phyloP scores from a whole-genome alignment of 495 filamentous ascomycete genomes.

The Talaromyces adpressus region DNA sequence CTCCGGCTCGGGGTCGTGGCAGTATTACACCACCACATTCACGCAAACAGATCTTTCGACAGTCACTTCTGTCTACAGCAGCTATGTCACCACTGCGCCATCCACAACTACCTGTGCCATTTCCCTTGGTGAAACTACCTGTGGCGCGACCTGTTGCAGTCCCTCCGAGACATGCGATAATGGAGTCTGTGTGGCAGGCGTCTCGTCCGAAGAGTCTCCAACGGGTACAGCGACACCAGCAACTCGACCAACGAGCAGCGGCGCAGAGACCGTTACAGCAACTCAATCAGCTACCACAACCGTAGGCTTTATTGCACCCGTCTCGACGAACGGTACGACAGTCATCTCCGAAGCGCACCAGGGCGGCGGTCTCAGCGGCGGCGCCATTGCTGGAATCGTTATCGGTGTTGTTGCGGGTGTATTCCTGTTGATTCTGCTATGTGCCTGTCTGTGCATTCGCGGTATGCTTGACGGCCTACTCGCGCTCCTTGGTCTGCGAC shows the following conservation, averaged over 20 bases:
- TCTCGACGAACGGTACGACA: slow-evolving; percentile 43
- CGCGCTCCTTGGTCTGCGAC: slow-evolving; percentile 58
- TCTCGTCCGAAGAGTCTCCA: slow-evolving; percentile 25
- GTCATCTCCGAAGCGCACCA: slow-evolving; percentile 33
- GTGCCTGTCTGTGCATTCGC: slow-evolving; percentile 65
- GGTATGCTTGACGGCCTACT: slow-evolving; percentile 57
- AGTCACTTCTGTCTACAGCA: slow-evolving; percentile 61
- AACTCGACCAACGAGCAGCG: slow-evolving; percentile 63
- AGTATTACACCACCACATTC: slow-evolving; percentile 65
- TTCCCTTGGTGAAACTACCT: slow-evolving; percentile 54
- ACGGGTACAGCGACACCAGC: slow-evolving; percentile 45
- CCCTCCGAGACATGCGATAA: slow-evolving; percentile 58
- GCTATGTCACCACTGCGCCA: slow-evolving; percentile 33
- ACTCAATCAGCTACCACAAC: slow-evolving; percentile 52
- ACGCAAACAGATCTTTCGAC: slow-evolving; percentile 61
- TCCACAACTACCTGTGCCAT: slow-evolving; percentile 47
- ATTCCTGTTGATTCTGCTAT: slow-evolving; percentile 62
- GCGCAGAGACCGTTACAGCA: slow-evolving; percentile 44
- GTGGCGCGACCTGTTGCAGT: slow-evolving; percentile 70
- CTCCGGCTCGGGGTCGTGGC: slow-evolving; percentile 33
- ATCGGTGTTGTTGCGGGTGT: slow-evolving; percentile 78
- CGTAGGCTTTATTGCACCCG: slow-evolving; percentile 49
- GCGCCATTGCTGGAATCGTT: slow-evolving; percentile 93
- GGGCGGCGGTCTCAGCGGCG: slow-evolving; percentile 59
- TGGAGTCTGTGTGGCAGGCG: slow-evolving; percentile 31